phyloP scores from a whole-genome alignment of 306 rosid species.

The Ormosia emarginata region DNA sequence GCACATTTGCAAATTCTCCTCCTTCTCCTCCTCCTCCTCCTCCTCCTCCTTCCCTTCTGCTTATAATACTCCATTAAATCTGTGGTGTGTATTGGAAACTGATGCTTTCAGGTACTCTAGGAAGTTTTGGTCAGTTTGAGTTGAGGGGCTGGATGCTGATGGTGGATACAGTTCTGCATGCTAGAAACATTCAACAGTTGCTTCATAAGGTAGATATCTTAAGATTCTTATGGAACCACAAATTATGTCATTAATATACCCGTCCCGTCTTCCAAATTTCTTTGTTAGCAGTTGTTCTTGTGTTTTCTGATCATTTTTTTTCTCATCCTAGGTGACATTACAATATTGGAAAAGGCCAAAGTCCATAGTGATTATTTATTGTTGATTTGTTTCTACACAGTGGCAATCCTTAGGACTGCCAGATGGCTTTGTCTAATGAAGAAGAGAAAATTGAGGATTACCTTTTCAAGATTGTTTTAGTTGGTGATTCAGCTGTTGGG shows the following conservation, averaged over 20 bases:
- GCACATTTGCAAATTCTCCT: neutral
- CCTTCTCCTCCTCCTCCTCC: neutral
- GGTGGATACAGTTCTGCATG: slow-evolving; percentile 26
- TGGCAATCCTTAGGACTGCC: slow-evolving; percentile 38
- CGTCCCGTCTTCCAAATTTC: slow-evolving; percentile 32
- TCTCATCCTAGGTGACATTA: slow-evolving; percentile 35
- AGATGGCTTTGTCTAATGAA: slow-evolving; percentile 58
- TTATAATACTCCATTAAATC: slow-evolving; percentile 5
- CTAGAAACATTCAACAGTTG: slow-evolving; percentile 9
- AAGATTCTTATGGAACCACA: slow-evolving; percentile 22
- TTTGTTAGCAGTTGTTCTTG: slow-evolving; percentile 8
- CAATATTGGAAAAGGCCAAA: slow-evolving; percentile 31
- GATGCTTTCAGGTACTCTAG: slow-evolving; percentile 25
- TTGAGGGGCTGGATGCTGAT: slow-evolving; percentile 24
- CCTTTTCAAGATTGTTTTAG: slow-evolving; percentile 88
- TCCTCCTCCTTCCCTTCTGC: neutral
- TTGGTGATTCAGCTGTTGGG: slow-evolving; percentile 94
- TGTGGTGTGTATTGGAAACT: neutral
- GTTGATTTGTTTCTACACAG: slow-evolving; percentile 41
- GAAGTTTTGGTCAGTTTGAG: slow-evolving; percentile 11
- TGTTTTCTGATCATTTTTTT: slow-evolving; percentile 41
- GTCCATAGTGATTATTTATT: slow-evolving; percentile 30
- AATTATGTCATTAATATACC: slow-evolving; percentile 23
- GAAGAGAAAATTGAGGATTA: slow-evolving; percentile 89
- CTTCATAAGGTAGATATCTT: slow-evolving; percentile 34